Evolutionary conservation across 2,329 filamentous ascomycete species (phyloP).

Genomic region (Colletotrichum tabaci): DNA sequence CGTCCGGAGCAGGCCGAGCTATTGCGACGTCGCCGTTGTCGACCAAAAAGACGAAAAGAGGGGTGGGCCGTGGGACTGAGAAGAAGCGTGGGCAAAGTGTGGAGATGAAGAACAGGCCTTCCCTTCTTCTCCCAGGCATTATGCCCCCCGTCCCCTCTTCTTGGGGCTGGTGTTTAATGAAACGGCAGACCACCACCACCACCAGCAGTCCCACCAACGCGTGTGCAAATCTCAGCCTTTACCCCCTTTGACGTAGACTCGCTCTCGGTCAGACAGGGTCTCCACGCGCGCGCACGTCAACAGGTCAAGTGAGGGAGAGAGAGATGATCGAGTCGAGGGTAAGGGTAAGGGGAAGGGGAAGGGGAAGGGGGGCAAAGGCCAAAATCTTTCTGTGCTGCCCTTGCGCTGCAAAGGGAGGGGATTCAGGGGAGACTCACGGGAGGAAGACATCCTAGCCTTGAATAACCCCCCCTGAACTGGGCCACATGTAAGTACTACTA

Average conservation of each 20-base stretch:
- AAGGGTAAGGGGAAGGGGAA: background rate
- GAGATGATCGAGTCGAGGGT: background rate
- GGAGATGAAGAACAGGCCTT: slow-evolving; percentile 40
- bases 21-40: slow-evolving; percentile 39
- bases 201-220: background rate
- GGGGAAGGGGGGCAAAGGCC: no score
- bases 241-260: slow-evolving; percentile 28
- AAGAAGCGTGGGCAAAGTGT: slow-evolving; percentile 28
- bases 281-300: slow-evolving; percentile 39
- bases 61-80: slow-evolving; percentile 24
- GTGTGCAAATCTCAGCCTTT: slow-evolving; percentile 34
- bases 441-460: no score
- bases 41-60: slow-evolving; percentile 12
- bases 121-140: slow-evolving; percentile 25
- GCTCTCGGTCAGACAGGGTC: slow-evolving; percentile 27
- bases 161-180: slow-evolving; percentile 40
- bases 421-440: no score
- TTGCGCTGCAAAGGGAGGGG: slow-evolving; percentile 23
- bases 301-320: slow-evolving; percentile 11
- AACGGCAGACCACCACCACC: slow-evolving; percentile 32
- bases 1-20: slow-evolving; percentile 38
- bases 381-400: background rate
- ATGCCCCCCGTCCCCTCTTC: slow-evolving; percentile 19
- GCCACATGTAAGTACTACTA: background rate
- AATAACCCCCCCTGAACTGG: slow-evolving; percentile 12